Evolutionary conservation across 768 basidiomycete genomes (phyloP), one percentile per base, ranked within the genome.

Genomic region (Mrakia frigida): DNA sequence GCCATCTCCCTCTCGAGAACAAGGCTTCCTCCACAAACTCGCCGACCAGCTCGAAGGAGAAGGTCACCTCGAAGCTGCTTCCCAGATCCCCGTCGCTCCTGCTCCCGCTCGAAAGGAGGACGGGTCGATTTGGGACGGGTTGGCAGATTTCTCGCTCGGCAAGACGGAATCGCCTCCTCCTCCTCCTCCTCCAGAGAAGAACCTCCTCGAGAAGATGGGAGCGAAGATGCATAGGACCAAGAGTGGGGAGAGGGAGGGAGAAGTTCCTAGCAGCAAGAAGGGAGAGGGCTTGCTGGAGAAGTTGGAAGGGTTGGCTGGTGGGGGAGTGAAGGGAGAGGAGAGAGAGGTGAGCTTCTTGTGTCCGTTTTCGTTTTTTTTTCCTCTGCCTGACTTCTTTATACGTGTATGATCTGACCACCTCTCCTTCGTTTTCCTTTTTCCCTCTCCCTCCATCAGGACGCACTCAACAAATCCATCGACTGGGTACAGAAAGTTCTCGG

Each of bases 11-110:
- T 33, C n/a, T 3, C 21, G n/a, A n/a, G 1, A 6, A 5, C 35
- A 33, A 23, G 61, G 61, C 31, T 21, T 63, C 61, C 61, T 63
- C 31, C 61, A 63, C 61, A 33, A 37, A 18, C 61, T 63, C 61
- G 61, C 61, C 33, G 61, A 63, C 61, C 35, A 63, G 16, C 65
- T 68, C 25, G 39, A 68, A 37, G 63, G 63, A 21, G 35, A 65
- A 35, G 33, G 35, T 31, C 33, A 25, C 10, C 31, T 23, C 63
- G 61, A 63, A 31, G 61, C n/a, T 6, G 61, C 61, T 21, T n/a
- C 61, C 6, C 31, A 33, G 10, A 35, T 63, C 31, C 61, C 61
- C 18, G 61, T 63, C 35, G 61, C 61, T 21, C 61, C 61, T 63
- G 61, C 61, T 63, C 61, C 61, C 37, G n/a, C 59, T 60, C 59